Evolutionary conservation across 2,329 filamentous ascomycete genomes (phyloP), one percentile per base, ranked within the genome.

Genomic region (Neonectria sp.): DNA sequence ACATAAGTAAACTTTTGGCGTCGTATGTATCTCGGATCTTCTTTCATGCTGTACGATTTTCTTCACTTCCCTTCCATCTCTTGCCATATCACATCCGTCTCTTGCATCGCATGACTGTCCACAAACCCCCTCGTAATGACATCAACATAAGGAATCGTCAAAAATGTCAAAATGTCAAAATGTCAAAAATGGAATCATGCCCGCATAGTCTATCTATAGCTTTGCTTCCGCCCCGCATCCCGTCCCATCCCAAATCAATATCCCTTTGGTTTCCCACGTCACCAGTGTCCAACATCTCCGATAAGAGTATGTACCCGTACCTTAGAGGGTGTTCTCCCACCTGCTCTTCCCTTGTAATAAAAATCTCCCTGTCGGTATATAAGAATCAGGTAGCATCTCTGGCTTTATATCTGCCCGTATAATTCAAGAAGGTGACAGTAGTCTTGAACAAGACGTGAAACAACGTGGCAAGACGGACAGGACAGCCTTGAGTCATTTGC

Each of bases 171-270:
- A 35, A 35, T 3, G 21, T 21, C 21, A 21, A 31, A 33, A 33
- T 24, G 7, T 40, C 46, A 63, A 60, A 56, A 60, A 55, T 51
- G 24, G n/a, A 59, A 64, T 68, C 64, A 69, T 69, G 60, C 55
- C 55, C 60, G 60, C 67, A 58, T 61, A 67, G 67, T 67, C 67
- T 69, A 69, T 69, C 63, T 69, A 69, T 68, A 60, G 24, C 49
- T 53, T 59, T 49, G 24, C 11, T 45, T 37, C 27, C 27, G 21
- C 45, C 51, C 33, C 55, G 24, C 53, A 31, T 25, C 49, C 45
- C 21, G 40, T 37, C 31, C 45, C 58, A 46, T 61, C 33, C 56
- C 29, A 24, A 55, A 43, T 21, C 24, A 60, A 51, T 33, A 33
- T 48, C 31, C 55, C 48, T 13, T 40, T 59, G 17, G 24, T 55